Conservation (phyloP, 192 early-diverging fungal genomes). For the Gonapodya prolifera region DNA sequence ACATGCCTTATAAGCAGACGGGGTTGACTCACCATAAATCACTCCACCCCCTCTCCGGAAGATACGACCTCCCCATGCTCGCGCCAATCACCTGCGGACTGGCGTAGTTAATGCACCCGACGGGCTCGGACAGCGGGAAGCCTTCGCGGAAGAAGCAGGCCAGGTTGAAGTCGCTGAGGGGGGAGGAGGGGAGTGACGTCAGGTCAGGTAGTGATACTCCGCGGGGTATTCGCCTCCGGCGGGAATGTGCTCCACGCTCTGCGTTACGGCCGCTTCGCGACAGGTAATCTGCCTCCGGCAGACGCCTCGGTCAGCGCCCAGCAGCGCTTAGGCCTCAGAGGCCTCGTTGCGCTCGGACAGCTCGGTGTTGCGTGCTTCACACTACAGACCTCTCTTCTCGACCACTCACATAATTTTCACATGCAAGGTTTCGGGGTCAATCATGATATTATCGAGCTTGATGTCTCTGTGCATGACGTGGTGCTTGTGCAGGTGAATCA, state of each 20-base stretch:
- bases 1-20: neutral
- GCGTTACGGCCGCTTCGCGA: too few relatives aligned
- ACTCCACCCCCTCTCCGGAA: neutral
- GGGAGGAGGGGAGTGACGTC: too few relatives aligned
- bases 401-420: neutral
- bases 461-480: neutral
- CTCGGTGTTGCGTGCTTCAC: too few relatives aligned
- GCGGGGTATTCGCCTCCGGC: too few relatives aligned
- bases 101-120: slow-evolving; percentile 4
- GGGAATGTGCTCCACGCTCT: too few relatives aligned
- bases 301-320: too few relatives aligned
- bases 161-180: neutral
- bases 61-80: neutral
- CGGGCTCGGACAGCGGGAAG: neutral
- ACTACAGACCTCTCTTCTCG: too few relatives aligned
- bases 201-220: too few relatives aligned
- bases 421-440: neutral
- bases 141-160: neutral
- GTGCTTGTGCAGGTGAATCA: neutral
- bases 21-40: neutral
- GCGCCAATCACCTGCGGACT: neutral
- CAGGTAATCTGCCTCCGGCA: too few relatives aligned
- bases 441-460: slow-evolving; percentile 2
- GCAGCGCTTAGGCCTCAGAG: too few relatives aligned
- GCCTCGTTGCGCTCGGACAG: too few relatives aligned